Conservation (phyloP, 805 yeast genomes). For the Yamadazyma sp. region DNA sequence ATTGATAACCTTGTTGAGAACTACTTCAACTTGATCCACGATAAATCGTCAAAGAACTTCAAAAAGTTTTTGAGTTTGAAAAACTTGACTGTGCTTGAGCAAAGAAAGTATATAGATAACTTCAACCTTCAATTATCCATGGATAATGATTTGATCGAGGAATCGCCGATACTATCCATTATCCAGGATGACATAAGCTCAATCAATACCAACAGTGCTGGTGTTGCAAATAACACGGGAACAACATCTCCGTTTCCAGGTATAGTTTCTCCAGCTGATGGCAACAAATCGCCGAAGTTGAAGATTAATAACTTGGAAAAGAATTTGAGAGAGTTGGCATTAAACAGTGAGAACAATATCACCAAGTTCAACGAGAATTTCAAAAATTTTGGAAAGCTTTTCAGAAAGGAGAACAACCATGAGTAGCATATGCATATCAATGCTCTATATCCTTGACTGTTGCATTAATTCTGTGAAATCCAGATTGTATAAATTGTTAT, state of each 20-base stretch:
- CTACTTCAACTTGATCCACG: slow-evolving; percentile 68
- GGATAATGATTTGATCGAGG: slow-evolving; percentile 26
- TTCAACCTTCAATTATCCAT: slow-evolving; percentile 36
- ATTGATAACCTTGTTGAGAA: slow-evolving; percentile 57
- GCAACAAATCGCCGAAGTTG: slow-evolving; percentile 24
- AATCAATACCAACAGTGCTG: background rate
- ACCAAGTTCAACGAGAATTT: slow-evolving; percentile 66
- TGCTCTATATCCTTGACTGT: too few relatives aligned
- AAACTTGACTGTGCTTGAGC: slow-evolving; percentile 41
- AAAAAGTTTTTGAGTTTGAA: slow-evolving; percentile 63
- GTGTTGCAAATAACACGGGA: background rate
- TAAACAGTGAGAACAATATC: slow-evolving; percentile 58
- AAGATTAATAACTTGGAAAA: slow-evolving; percentile 47
- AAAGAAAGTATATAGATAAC: slow-evolving; percentile 33
- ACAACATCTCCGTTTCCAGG: slow-evolving; percentile 7
- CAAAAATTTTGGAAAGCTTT: slow-evolving; percentile 58
- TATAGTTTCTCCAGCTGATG: slow-evolving; percentile 17
- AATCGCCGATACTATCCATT: slow-evolving; percentile 30
- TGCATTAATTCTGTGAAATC: too few relatives aligned
- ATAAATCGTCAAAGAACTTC: slow-evolving; percentile 61
- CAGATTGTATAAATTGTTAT: too few relatives aligned
- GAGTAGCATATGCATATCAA: background rate
- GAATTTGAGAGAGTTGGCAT: slow-evolving; percentile 46
- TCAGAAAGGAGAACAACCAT: slow-evolving; percentile 38
- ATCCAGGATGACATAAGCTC: slow-evolving; percentile 26